A percentile compares a stretch with the other conserved stretches of the same genome.
Conservation (phyloP, 2,329 filamentous ascomycete genomes). For the Talaromyces sp. region DNA sequence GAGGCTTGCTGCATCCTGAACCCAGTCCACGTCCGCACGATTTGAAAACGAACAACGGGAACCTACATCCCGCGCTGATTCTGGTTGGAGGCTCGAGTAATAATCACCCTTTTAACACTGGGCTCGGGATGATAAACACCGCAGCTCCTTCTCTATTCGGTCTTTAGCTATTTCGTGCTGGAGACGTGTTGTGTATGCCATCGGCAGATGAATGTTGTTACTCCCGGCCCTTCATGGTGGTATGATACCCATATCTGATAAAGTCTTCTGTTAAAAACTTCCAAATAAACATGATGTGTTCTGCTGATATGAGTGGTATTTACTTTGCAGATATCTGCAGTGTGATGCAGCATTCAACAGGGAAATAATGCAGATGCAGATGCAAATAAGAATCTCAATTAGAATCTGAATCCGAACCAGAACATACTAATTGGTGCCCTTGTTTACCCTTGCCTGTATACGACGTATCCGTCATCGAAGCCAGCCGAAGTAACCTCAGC, state of each 20-base stretch:
- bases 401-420: no score
- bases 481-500: background rate
- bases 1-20: background rate
- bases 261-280: no score
- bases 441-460: background rate
- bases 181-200: background rate
- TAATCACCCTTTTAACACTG: background rate
- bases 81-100: background rate
- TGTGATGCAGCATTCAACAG: no score
- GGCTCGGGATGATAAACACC: background rate
- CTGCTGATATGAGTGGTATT: no score
- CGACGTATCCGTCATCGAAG: background rate
- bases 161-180: background rate
- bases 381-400: no score
- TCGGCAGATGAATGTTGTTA: background rate
- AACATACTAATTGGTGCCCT: no score
- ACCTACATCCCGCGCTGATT: slow-evolving; percentile 13
- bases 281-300: no score
- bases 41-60: slow-evolving; percentile 14
- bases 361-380: no score
- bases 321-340: no score
- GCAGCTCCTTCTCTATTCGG: background rate
- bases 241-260: no score
- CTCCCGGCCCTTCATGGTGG: background rate
- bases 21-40: background rate